Evolutionary conservation across 495 filamentous ascomycete species (phyloP).

Genomic region (Tuber aestivum): DNA sequence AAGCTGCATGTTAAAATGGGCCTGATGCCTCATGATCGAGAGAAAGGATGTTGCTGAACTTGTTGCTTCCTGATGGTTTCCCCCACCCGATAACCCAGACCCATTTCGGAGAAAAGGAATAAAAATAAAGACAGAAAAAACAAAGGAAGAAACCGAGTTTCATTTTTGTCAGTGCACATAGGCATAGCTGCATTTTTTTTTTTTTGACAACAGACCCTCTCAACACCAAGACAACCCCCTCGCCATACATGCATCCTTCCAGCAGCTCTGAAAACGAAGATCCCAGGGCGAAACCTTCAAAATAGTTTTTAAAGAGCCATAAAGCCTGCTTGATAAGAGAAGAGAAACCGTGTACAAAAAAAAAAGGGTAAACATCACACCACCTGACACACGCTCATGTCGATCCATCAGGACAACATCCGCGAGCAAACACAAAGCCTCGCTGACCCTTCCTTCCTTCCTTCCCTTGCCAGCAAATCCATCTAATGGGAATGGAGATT

Average conservation of each 20-base stretch:
- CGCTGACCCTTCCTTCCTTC: slow-evolving; percentile 25
- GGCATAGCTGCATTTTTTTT: slow-evolving; percentile 25
- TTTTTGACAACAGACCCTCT: slow-evolving; percentile 33
- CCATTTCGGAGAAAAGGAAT: slow-evolving; percentile 35
- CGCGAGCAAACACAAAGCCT: slow-evolving; percentile 32
- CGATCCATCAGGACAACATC: slow-evolving; percentile 27
- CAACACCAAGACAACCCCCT: slow-evolving; percentile 38
- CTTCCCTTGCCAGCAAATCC: slow-evolving; percentile 29
- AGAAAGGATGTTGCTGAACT: slow-evolving; percentile 16
- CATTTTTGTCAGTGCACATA: slow-evolving; percentile 38
- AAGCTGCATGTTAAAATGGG: slow-evolving; percentile 28
- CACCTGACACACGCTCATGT: slow-evolving; percentile 26
- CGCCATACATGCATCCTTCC: slow-evolving; percentile 30
- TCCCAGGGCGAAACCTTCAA: slow-evolving; percentile 34
- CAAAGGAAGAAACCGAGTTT: slow-evolving; percentile 33
- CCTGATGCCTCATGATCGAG: slow-evolving; percentile 21
- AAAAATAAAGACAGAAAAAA: slow-evolving; percentile 24
- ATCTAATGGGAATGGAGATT: slow-evolving; percentile 41
- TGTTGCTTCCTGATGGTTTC: slow-evolving; percentile 16
- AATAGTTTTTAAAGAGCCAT: slow-evolving; percentile 37
- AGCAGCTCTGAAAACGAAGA: slow-evolving; percentile 30
- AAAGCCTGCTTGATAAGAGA: slow-evolving; percentile 36
- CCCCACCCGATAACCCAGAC: slow-evolving; percentile 13
- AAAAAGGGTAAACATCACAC: slow-evolving; percentile 39
- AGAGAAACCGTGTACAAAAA: slow-evolving; percentile 42